These are phyloP conservation scores for Kandelia obovata DNA, from an alignment of 345 rosid species.

Conservation along the genomic window DNA sequence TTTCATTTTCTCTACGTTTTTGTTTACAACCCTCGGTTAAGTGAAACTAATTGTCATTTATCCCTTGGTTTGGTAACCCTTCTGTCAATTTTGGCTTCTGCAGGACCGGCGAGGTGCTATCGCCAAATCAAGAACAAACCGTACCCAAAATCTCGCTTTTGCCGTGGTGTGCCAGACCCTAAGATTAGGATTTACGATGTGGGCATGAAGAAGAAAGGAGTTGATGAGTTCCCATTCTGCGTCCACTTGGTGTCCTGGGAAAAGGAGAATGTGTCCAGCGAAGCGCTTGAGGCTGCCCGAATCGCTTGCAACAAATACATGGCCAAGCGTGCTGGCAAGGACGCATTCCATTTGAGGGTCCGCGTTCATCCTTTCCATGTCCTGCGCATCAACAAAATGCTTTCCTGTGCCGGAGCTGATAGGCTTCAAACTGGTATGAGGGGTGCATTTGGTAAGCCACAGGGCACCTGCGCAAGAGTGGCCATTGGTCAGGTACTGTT, in stretches of 20 bases:
- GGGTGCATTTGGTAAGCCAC: slow-evolving; percentile 78
- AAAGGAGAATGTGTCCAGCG: slow-evolving; percentile 73
- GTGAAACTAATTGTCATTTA: neutral
- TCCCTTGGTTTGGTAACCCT: neutral
- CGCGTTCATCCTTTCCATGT: slow-evolving; percentile 83
- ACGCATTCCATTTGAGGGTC: slow-evolving; percentile 72
- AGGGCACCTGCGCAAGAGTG: slow-evolving; percentile 68
- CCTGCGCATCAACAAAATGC: slow-evolving; percentile 76
- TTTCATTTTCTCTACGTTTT: neutral
- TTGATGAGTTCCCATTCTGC: slow-evolving; percentile 76
- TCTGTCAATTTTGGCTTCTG: neutral
- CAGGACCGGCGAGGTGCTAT: slow-evolving; percentile 34
- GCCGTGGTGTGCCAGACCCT: slow-evolving; percentile 77
- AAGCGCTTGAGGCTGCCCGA: slow-evolving; percentile 75
- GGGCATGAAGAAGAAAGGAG: slow-evolving; percentile 84
- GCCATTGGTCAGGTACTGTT: slow-evolving; percentile 78
- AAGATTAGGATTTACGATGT: slow-evolving; percentile 80
- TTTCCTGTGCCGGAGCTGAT: slow-evolving; percentile 86
- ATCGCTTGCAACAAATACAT: slow-evolving; percentile 82
- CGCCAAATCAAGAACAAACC: slow-evolving; percentile 73
- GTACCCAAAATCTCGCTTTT: slow-evolving; percentile 60
- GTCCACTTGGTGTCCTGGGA: slow-evolving; percentile 80
- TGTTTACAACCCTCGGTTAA: neutral
- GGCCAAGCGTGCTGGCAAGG: slow-evolving; percentile 71
- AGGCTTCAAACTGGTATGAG: slow-evolving; percentile 86